These are phyloP conservation scores for Seiridium unicorne DNA, from an alignment of 2,329 filamentous ascomycete genomes.

Conservation along the genomic window DNA sequence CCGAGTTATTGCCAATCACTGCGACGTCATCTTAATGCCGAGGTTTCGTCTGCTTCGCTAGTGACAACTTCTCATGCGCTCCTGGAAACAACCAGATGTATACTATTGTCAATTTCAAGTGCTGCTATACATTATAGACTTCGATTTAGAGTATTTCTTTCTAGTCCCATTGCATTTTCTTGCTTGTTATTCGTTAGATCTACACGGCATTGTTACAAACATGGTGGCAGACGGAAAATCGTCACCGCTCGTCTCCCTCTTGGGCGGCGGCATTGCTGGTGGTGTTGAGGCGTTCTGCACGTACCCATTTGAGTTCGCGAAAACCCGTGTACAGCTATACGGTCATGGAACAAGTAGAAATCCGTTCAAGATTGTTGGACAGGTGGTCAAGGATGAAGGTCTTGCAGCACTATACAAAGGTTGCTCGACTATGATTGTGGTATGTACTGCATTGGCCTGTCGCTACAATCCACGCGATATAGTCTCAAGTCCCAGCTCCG, in stretches of 20 bases:
- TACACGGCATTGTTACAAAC: slow-evolving; percentile 8
- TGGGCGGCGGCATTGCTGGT: slow-evolving; percentile 29
- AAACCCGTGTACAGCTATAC: slow-evolving; percentile 57
- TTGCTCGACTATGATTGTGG: slow-evolving; percentile 47
- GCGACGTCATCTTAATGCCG: slow-evolving; percentile 4
- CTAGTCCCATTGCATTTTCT: not conserved
- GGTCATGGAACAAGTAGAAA: slow-evolving; percentile 42
- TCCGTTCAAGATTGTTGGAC: slow-evolving; percentile 52
- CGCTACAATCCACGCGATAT: too few species aligned
- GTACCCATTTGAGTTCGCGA: slow-evolving; percentile 65
- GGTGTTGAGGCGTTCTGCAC: slow-evolving; percentile 30
- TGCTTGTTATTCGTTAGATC: not conserved
- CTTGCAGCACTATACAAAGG: slow-evolving; percentile 59
- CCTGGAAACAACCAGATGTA: not conserved
- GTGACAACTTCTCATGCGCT: not conserved
- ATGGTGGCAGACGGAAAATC: slow-evolving; percentile 26
- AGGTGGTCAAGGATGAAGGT: slow-evolving; percentile 56
- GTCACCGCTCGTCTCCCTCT: slow-evolving; percentile 23
- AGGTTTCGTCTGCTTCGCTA: not conserved
- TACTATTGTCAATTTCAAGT: not conserved
- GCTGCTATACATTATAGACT: not conserved
- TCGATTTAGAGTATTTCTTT: not conserved
- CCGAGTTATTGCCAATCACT: not conserved
- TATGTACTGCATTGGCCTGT: slow-evolving; percentile 8
- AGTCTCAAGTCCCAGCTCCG: not conserved